Evolutionary conservation across 495 filamentous ascomycete genomes (phyloP).

Genomic region (Hyaloscypha variabilis): DNA sequence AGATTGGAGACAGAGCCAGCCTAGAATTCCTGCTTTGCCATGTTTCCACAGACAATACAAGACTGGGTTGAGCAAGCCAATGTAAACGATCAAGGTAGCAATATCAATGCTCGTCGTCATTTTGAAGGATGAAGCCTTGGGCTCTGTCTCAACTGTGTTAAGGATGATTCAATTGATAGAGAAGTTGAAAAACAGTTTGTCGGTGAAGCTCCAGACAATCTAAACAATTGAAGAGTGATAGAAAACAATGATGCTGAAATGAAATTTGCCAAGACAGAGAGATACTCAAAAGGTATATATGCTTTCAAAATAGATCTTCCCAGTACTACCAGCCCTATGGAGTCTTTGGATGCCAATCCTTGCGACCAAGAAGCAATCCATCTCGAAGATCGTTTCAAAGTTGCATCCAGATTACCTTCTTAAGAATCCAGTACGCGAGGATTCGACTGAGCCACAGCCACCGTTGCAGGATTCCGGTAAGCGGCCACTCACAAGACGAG

Average conservation of each 20-base stretch:
- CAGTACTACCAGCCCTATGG: too few relatives aligned
- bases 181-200: too few relatives aligned
- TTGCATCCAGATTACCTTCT: neutral
- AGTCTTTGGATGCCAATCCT: too few relatives aligned
- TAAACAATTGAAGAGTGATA: too few relatives aligned
- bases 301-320: too few relatives aligned
- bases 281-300: too few relatives aligned
- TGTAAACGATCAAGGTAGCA: constrained; percentile 1
- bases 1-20: constrained; percentile 11
- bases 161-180: too few relatives aligned
- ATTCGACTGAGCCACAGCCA: neutral
- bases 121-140: neutral
- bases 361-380: neutral
- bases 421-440: neutral
- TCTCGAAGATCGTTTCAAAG: neutral
- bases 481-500: neutral
- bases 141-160: too few relatives aligned
- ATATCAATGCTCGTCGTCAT: neutral
- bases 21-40: constrained; percentile 8
- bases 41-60: constrained; percentile 7
- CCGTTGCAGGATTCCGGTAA: neutral
- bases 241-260: too few relatives aligned
- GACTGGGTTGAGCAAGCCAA: neutral
- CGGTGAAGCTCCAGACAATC: too few relatives aligned
- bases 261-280: too few relatives aligned